Evolutionary conservation across 2,329 filamentous ascomycete species (phyloP), one percentile per base, ranked within the genome.

Genomic region (Tolypocladium paradoxum): DNA sequence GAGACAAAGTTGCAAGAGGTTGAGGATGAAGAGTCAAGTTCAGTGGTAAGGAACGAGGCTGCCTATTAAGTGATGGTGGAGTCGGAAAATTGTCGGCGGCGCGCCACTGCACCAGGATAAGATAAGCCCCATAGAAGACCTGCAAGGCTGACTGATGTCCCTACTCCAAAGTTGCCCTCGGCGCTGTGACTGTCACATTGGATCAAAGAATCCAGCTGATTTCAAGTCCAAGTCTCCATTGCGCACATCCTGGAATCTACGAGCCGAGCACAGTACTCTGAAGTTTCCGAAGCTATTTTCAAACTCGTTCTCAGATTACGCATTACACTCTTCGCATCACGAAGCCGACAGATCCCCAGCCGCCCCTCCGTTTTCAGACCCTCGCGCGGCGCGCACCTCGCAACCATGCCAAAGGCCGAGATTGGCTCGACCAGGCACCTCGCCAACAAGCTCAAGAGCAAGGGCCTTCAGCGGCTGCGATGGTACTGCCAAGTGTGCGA

Each of bases 401-500:
- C 40, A 47, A 85, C 67, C 51, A 97, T 97, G 92, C 85, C 86
- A 51, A 89, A 88, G 75, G 93, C 93, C 63, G 93, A 97, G 75
- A 84, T 89, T 52, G 93, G 93, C 58, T 88, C 85, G 53, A 90
- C 86, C n/a, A 97, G 96, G 73, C 82, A 89, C 68, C 79, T 97
- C 55, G 83, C 81, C 71, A 97, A 97, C 74, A 87, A 90, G 72
- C 85, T 96, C 75, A 96, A 96, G 72, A 81, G 83, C 57, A 87
- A 89, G 68, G 84, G 84, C 52, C 71, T 83, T 12, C 87, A 93
- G 64, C 81, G 92, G 7, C 76, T 99, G 52, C 82, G 92, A 67
- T 99, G 90, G 88, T 97, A 91, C 73, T 96, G 91, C 57, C 83
- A 87, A 66, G 82, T 87, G 6, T 96, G 91, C 73, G 80, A 89